Conservation (phyloP, 2,329 filamentous ascomycete species). For the Chrysosporium queenslandicum region DNA sequence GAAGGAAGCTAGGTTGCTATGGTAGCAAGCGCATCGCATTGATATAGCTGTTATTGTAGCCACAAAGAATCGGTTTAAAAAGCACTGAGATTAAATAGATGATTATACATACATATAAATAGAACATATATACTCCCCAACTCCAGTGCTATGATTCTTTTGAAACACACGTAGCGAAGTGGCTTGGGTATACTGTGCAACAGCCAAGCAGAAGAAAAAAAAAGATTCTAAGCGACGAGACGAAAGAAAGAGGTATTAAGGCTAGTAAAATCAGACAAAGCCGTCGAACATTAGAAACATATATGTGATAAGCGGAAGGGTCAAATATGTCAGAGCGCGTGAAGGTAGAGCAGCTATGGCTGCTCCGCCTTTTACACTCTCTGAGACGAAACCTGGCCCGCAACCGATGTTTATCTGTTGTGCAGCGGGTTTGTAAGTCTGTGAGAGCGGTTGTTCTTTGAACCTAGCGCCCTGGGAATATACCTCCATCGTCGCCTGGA, state of each 20-base stretch:
- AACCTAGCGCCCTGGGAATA: slow-evolving; percentile 62
- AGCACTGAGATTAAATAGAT: too few relatives aligned
- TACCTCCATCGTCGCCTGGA: slow-evolving; percentile 70
- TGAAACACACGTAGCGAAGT: neutral
- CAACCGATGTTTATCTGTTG: slow-evolving; percentile 58
- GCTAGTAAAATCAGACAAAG: neutral
- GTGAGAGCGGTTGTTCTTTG: slow-evolving; percentile 53
- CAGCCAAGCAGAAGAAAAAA: neutral
- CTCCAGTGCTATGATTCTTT: slow-evolving; percentile 5
- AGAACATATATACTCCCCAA: slow-evolving; percentile 3
- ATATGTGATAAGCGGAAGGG: neutral
- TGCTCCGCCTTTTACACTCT: neutral
- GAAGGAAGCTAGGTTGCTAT: too few relatives aligned
- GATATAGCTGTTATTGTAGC: too few relatives aligned
- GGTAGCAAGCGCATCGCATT: too few relatives aligned
- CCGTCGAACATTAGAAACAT: neutral
- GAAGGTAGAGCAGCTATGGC: neutral
- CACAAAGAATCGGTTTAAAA: too few relatives aligned
- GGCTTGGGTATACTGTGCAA: slow-evolving; percentile 3
- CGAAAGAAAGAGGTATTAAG: neutral
- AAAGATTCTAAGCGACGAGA: neutral
- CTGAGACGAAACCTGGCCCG: slow-evolving; percentile 43
- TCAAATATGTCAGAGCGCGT: neutral
- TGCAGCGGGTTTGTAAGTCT: slow-evolving; percentile 62
- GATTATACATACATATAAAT: neutral